Evolutionary conservation across 2,329 filamentous ascomycete species (phyloP).

Genomic region (Alternaria solani): DNA sequence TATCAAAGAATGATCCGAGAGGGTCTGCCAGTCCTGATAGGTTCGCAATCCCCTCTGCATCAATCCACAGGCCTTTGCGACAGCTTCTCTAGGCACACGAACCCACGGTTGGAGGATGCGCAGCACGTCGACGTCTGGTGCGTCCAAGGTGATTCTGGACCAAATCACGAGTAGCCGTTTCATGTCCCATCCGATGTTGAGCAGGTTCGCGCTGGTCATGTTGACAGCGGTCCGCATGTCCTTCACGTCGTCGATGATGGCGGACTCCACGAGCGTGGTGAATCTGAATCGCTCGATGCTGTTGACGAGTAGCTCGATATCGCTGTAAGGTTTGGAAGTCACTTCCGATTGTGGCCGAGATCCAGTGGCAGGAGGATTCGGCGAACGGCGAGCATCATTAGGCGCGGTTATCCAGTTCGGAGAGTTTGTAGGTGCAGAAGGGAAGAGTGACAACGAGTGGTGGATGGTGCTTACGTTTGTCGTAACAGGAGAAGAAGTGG

Average conservation of each 20-base stretch:
- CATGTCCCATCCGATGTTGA: slow-evolving; percentile 7
- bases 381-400: neutral
- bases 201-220: slow-evolving; percentile 8
- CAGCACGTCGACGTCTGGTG: neutral
- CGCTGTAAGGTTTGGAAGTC: neutral
- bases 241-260: neutral
- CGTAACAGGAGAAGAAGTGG: neutral
- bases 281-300: slow-evolving; percentile 6
- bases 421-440: neutral
- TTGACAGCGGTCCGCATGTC: neutral
- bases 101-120: neutral
- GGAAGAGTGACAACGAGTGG: neutral
- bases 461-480: neutral
- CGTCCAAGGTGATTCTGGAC: neutral
- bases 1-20: neutral
- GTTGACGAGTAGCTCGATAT: neutral
- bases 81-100: neutral
- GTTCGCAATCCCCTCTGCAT: neutral
- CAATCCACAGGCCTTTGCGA: neutral
- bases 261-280: neutral
- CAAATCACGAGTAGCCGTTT: neutral
- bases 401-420: neutral
- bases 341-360: neutral
- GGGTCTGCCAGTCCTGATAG: neutral
- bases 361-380: neutral